These are phyloP conservation scores for Arabidopsis arenosa DNA, from an alignment of 345 rosid genomes.

Conservation along the genomic window DNA sequence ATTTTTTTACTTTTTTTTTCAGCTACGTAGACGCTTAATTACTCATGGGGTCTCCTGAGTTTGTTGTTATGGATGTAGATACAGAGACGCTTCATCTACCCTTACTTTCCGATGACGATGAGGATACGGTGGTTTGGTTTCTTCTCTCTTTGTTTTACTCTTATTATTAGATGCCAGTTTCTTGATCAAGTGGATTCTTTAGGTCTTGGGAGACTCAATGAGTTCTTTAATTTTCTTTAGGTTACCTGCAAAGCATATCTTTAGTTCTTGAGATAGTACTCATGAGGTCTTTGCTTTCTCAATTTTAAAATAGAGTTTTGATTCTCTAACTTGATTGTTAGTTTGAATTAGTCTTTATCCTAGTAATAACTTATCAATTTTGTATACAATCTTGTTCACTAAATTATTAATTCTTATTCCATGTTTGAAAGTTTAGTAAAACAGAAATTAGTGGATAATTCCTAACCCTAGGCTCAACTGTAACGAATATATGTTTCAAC, in stretches of 20 bases:
- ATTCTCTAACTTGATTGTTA: neutral
- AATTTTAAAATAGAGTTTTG: neutral
- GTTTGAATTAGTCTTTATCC: too few relatives aligned
- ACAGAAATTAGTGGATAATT: neutral
- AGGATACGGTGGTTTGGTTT: constrained; percentile 49
- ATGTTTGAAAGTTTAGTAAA: neutral
- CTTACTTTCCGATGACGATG: constrained; percentile 70
- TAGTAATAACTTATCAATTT: neutral
- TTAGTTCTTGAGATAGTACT: neutral
- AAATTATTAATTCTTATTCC: neutral
- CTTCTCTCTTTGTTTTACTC: neutral
- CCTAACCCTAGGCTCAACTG: neutral
- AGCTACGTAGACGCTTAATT: constrained; percentile 90
- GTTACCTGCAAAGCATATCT: neutral
- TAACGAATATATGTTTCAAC: too few relatives aligned
- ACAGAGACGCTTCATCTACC: constrained; percentile 79
- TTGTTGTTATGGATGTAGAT: constrained; percentile 81
- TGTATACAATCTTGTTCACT: neutral
- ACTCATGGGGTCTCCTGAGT: constrained; percentile 81
- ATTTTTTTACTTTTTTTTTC: constrained; percentile 19
- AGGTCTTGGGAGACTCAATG: neutral
- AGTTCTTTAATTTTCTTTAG: too few relatives aligned
- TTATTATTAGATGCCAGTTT: neutral
- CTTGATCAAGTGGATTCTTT: neutral
- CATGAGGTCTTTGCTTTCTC: neutral